Conservation (phyloP, 352 stramenopile genomes). For the Phytophthora nicotianae region DNA sequence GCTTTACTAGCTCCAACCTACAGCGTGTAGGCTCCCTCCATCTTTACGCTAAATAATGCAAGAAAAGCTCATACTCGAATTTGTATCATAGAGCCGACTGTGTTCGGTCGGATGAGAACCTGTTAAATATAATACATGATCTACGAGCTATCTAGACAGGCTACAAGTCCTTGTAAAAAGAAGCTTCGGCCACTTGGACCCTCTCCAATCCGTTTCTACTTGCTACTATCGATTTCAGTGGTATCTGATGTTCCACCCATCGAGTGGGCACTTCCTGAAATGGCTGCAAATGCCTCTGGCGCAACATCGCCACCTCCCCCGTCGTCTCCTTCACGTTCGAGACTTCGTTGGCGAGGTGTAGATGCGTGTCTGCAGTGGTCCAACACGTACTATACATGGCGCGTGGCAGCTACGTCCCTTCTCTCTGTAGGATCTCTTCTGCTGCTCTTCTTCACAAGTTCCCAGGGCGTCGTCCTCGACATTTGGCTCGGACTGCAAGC, state of each 20-base stretch:
- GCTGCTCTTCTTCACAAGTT: slow-evolving; percentile 45
- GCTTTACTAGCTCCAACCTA: not conserved
- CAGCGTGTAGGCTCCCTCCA: not conserved
- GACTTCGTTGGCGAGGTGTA: slow-evolving; percentile 32
- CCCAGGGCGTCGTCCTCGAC: slow-evolving; percentile 40
- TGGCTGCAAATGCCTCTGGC: slow-evolving; percentile 11
- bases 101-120: slow-evolving; percentile 5
- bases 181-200: too few species aligned
- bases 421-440: slow-evolving; percentile 49
- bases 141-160: not conserved
- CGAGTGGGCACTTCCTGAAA: slow-evolving; percentile 6
- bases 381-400: slow-evolving; percentile 77
- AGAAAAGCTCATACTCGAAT: not conserved
- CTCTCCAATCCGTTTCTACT: slow-evolving; percentile 3
- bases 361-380: slow-evolving; percentile 62
- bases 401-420: slow-evolving; percentile 54
- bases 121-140: not conserved
- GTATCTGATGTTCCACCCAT: not conserved
- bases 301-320: not conserved
- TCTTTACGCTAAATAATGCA: not conserved
- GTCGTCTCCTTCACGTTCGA: slow-evolving; percentile 2
- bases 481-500: slow-evolving; percentile 57
- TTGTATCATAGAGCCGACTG: slow-evolving; percentile 12
- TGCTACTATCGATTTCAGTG: slow-evolving; percentile 1
- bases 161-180: too few species aligned